Conservation (phyloP, 2,329 filamentous ascomycete species). For the Diaporthe batatas region DNA sequence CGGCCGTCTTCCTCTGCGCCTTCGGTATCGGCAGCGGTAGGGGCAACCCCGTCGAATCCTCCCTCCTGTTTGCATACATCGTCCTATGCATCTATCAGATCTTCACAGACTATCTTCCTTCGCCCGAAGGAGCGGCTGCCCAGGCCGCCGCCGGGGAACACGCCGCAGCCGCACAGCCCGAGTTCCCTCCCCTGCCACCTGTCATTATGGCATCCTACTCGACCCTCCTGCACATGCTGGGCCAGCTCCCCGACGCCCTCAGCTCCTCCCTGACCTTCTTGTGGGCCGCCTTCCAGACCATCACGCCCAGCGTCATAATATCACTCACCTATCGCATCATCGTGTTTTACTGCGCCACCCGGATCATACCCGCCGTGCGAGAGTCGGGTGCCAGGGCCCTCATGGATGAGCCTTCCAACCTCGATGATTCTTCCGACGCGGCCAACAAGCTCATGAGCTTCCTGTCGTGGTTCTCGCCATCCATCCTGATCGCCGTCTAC, state of each 20-base stretch:
- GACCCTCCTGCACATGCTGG: conserved; percentile 86
- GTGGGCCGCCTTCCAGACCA: conserved; percentile 92
- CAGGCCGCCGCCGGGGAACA: conserved; percentile 63
- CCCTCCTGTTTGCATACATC: conserved; percentile 94
- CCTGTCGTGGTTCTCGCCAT: conserved; percentile 93
- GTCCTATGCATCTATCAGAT: conserved; percentile 99
- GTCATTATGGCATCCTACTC: conserved; percentile 99
- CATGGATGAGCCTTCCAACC: conserved; percentile 85
- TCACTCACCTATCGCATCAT: conserved; percentile 93
- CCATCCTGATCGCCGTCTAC: conserved; percentile 94
- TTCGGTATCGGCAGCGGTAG: conserved; percentile 95
- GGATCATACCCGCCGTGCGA: conserved; percentile 93
- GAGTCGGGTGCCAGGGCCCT: conserved; percentile 87
- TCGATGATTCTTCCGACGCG: conserved; percentile 78
- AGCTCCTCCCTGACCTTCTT: conserved; percentile 89
- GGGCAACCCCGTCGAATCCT: conserved; percentile 95
- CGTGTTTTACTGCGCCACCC: conserved; percentile 94
- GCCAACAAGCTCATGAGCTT: conserved; percentile 85
- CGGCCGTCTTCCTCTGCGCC: conserved; percentile 89
- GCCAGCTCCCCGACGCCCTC: conserved; percentile 84
- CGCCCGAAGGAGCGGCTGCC: conserved; percentile 65
- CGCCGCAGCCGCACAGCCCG: conserved; percentile 73
- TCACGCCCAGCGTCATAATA: conserved; percentile 95
- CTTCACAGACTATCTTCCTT: conserved; percentile 97
- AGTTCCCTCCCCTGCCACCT: conserved; percentile 95